Base-by-base conservation (phyloP, 257 asterid species). In the Capsicum baccatum region DNA sequence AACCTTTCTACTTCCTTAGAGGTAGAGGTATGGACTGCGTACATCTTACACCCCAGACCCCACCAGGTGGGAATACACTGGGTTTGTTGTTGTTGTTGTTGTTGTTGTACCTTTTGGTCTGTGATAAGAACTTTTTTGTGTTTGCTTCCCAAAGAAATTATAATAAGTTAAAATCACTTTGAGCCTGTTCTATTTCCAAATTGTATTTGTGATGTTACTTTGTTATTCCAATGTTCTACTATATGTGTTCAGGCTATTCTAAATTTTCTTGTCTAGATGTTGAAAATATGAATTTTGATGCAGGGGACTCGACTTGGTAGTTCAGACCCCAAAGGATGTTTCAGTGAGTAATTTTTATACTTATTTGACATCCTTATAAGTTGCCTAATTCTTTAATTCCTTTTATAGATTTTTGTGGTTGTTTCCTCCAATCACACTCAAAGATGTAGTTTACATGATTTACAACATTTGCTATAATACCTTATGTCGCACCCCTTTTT, bases 251-350 rank as follows among this genome's bases (percentile, higher is more conserved):
- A 54, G 63, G 16, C 64, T 54, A 54, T 78, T 78, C 50, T 26
- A 33, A 21, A 54, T 78, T 26, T 55, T 76, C 48, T 76, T 4
- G 63, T 76, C 48, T 50, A 13, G 44, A 52, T 54, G 47, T 76
- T 76, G 81, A 76, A 19, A 54, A 54, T 66, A 68, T 83, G 64
- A 54, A 16, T 87, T 78, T 78, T 76, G 57, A 69, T 92, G 93
- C 91, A 96, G 99, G 99, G 98, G 81, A 96, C 99, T 88, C 97
- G 98, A 78, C 98, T 96, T 26, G 99, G 99, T 88, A 96, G 98
- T 89, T 91, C 98, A 79, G 99, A 94, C 90, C 99, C 99, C 48
- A 96, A 96, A 89, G 99, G 99, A 81, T 96, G 99, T 90, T 93
- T 93, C 90, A 94, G 99, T 96, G 91, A 96, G 99, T 94, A 85